phyloP scores from a whole-genome alignment of 306 rosid genomes.

The Lathyrus sativus region DNA sequence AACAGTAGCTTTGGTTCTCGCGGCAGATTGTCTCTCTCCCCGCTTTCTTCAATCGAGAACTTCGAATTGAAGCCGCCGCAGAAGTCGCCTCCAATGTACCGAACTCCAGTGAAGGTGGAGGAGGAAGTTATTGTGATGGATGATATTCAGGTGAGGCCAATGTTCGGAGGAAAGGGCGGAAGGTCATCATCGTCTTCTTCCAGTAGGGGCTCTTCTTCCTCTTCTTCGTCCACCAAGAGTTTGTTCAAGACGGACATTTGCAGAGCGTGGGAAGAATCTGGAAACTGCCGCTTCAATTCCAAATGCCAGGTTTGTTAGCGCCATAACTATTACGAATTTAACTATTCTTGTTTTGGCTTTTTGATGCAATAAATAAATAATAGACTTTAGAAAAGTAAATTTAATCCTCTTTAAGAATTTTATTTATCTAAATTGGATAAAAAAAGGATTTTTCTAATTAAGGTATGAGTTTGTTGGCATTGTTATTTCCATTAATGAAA shows the following conservation, averaged over 20 bases:
- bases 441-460: neutral
- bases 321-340: conserved; percentile 31
- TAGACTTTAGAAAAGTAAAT: neutral
- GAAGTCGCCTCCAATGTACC: conserved; percentile 42
- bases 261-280: conserved; percentile 48
- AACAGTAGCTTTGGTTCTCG: conserved; percentile 49
- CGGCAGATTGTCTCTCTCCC: conserved; percentile 46
- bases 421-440: neutral
- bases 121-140: conserved; percentile 79
- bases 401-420: neutral
- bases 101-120: conserved; percentile 57
- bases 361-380: neutral
- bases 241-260: conserved; percentile 42
- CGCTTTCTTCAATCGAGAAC: conserved; percentile 63
- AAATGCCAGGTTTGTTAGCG: conserved; percentile 59
- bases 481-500: neutral
- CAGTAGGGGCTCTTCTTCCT: conserved; percentile 18
- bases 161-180: conserved; percentile 42
- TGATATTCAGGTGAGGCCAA: conserved; percentile 53
- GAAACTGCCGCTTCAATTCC: conserved; percentile 45
- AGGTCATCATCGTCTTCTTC: conserved; percentile 49
- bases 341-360: neutral
- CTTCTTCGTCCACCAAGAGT: conserved; percentile 41
- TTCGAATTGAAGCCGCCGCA: conserved; percentile 47
- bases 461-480: conserved; percentile 10